Base-by-base conservation (phyloP, 208 protist species). In the Angomonas deanei region DNA sequence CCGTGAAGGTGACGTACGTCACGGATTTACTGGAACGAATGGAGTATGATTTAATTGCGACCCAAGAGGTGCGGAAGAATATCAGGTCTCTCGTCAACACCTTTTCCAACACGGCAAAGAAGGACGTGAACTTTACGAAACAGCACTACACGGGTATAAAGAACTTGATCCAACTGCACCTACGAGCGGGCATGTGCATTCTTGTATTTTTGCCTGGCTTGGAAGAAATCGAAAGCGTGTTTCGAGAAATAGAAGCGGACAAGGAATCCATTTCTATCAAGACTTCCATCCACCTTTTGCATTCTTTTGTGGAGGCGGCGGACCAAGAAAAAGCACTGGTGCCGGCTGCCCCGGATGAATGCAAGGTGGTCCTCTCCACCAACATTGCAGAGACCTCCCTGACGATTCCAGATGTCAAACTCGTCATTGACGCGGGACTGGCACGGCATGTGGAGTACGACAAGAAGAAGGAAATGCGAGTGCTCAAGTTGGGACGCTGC, bases 351-450 rank as follows among this genome's bases (percentile, higher is more conserved):
- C 33, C 50, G n/a, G 39, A 61, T 34, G 53, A 59, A 36, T 68
- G 63, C 54, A 94, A 97, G 71, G 74, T 97, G 6, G 80, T 97
- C 23, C 66, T 97, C 32, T 73, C 91, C 21, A 98, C 94, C n/a
- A 98, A 97, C 67, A 97, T 98, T 57, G 94, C 94, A 32, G 94
- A 98, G 70, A 94, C 92, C 17, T 90, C 78, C 55, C 72, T 98
- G 28, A 98, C 94, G 17, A 96, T 98, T 64, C 82, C 91, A 61
- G 87, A 87, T 36, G 78, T 96, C 53, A 67, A 74, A 47, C 94
- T 84, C 70, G 94, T 98, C 21, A 87, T 98, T 72, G 94, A 98
- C 72, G 4, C 38, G 32, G 63, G 63, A n/a, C 54, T 68, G 3
- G 46, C 63, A 2, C 33, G 54, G 17, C 47, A 57, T 34, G 50